Base-by-base conservation (phyloP, 1,139 yeast genomes). In the Candida dubliniensis region DNA sequence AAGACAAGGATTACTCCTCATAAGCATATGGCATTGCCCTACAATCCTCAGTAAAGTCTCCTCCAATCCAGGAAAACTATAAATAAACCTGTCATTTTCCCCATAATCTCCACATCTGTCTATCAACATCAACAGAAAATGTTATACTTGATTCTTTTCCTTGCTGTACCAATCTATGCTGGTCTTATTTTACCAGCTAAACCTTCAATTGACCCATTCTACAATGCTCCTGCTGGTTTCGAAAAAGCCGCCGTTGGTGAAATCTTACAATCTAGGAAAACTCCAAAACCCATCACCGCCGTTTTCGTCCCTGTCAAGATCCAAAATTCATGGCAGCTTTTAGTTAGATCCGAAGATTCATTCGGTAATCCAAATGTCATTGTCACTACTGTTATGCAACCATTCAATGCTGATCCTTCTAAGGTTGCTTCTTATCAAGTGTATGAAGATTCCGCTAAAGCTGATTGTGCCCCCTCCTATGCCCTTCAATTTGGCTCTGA, bases 301-400 rank as follows among this genome's bases (percentile, higher is more conserved):
- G 30, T 56, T n/a, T 46, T 44, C 25, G 38, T 53, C 24, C 49
- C 55, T 7, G 51, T 59, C 3, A 50, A 56, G 2, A 48, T 54
- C 8, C 42, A 59, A 32, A 55, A 56, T 27, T 42, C 64, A 1
- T 65, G 69, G 65, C 70, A 67, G 47, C 45, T 66, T 37, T 47
- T 68, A 41, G 66, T 66, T 1, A 55, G 71, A 38, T 61, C 71
- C 3, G 58, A 60, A 36, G 71, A 68, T 47, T 44, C 64, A 8
- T 47, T 49, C 25, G 72, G 69, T 11, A 52, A 60, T 13, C 59
- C 72, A 4, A 57, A 49, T 34, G 69, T 64, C 3, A 55, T 67
- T 36, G 68, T 61, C n/a, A 55, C 69, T 3, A 65, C 74, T 2
- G 45, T 69, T 13, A 56, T 66, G 26, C 60, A 63, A 47, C 72